Conservation (phyloP, 495 filamentous ascomycete genomes). For the Aspergillus cavernicola region DNA sequence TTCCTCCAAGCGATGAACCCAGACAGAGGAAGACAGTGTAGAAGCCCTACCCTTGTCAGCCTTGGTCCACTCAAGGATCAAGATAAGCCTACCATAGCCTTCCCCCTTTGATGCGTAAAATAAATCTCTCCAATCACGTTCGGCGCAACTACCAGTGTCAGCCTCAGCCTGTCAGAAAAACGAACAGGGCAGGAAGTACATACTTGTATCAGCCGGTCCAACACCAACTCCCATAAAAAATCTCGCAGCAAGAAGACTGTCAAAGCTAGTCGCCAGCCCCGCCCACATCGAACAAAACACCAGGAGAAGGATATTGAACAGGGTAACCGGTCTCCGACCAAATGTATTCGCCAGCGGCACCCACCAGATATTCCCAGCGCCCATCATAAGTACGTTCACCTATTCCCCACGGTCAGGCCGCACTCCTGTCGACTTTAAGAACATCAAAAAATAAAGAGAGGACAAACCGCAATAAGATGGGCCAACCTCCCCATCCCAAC, state of each 20-base stretch:
- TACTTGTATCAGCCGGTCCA: constrained; percentile 17
- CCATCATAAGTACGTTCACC: constrained; percentile 16
- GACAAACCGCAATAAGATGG: constrained; percentile 12
- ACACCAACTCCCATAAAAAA: constrained; percentile 18
- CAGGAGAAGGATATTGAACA: constrained; percentile 15
- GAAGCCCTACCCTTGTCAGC: constrained; percentile 9
- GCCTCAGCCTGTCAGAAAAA: neutral
- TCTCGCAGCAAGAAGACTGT: constrained; percentile 14
- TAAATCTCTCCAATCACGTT: constrained; percentile 20
- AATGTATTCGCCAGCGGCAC: constrained; percentile 18
- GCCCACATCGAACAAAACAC: constrained; percentile 17
- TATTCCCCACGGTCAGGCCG: neutral
- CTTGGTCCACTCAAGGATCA: neutral
- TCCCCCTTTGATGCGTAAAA: constrained; percentile 17
- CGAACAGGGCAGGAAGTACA: neutral
- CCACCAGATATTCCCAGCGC: constrained; percentile 18
- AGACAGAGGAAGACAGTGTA: constrained; percentile 15
- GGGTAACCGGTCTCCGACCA: constrained; percentile 8
- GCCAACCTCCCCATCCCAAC: constrained; percentile 8
- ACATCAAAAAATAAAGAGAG: neutral
- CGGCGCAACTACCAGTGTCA: constrained; percentile 11
- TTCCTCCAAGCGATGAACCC: constrained; percentile 17
- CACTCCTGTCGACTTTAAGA: neutral
- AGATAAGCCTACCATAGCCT: constrained; percentile 14
- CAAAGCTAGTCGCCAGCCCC: constrained; percentile 11